Percentiles rank a stretch among this genome's conserved stretches.
Evolutionary conservation across 2,329 filamentous ascomycete species (phyloP).

Genomic region (Onygenales sp.): DNA sequence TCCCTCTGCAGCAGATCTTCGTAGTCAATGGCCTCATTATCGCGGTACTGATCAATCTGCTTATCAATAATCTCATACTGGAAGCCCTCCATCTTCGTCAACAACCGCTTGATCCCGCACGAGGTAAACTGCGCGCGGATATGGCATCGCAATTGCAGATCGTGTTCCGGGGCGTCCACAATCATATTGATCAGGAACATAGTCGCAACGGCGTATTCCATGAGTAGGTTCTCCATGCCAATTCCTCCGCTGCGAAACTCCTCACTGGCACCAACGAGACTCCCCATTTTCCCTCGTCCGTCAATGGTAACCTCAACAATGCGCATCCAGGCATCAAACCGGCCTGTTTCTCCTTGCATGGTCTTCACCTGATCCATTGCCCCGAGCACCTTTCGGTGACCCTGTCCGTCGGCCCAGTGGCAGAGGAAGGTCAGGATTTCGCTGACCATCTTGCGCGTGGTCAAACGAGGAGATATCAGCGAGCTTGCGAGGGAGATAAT

Average conservation of each 20-base stretch:
- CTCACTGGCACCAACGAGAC: slow-evolving; percentile 89
- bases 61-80: slow-evolving; percentile 98
- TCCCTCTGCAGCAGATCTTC: slow-evolving; percentile 93
- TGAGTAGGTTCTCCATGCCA: slow-evolving; percentile 95
- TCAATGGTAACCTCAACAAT: slow-evolving; percentile 95
- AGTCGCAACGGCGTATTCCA: slow-evolving; percentile 96
- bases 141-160: slow-evolving; percentile 85
- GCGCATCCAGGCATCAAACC: slow-evolving; percentile 98
- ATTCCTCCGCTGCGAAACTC: slow-evolving; percentile 93
- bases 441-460: slow-evolving; percentile 87
- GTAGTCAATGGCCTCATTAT: slow-evolving; percentile 95
- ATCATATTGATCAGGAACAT: slow-evolving; percentile 95
- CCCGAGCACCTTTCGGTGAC: slow-evolving; percentile 87
- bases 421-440: slow-evolving; percentile 95
- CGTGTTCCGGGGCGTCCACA: slow-evolving; percentile 79
- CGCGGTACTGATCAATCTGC: slow-evolving; percentile 86
- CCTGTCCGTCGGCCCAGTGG: slow-evolving; percentile 82
- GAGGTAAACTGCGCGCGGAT: slow-evolving; percentile 92
- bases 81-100: slow-evolving; percentile 96
- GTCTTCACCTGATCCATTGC: slow-evolving; percentile 86
- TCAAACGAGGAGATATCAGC: slow-evolving; percentile 77
- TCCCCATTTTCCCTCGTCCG: slow-evolving; percentile 97
- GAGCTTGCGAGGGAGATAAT: slow-evolving; percentile 80
- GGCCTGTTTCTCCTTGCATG: slow-evolving; percentile 80
- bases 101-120: slow-evolving; percentile 86